A percentile compares a stretch with the other conserved stretches of the same genome.
phyloP scores from a whole-genome alignment of 164 flowering plant genomes.

The Aristolochia californica region DNA sequence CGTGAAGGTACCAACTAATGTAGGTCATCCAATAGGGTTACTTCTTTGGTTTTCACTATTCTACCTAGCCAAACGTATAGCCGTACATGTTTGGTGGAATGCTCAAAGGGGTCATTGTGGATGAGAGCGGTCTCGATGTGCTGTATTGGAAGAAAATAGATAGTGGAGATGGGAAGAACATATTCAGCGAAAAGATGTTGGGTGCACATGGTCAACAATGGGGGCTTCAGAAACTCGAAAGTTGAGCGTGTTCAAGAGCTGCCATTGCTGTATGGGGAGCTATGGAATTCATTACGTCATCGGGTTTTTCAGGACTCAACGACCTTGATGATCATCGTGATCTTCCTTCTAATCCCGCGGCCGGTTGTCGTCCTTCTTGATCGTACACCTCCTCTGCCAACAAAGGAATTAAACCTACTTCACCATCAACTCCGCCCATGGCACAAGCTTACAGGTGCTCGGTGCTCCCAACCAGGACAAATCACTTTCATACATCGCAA shows the following conservation, averaged over 20 bases:
- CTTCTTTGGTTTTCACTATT: too few relatives aligned
- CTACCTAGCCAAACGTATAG: constrained; percentile 11
- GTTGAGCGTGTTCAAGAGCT: not conserved
- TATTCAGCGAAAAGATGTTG: constrained; percentile 21
- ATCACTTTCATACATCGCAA: too few relatives aligned
- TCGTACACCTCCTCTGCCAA: too few relatives aligned
- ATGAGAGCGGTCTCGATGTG: constrained; percentile 84
- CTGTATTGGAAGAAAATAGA: constrained; percentile 73
- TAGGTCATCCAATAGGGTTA: too few relatives aligned
- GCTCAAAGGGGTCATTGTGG: constrained; percentile 63
- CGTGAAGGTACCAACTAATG: too few relatives aligned
- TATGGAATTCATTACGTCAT: constrained; percentile 5
- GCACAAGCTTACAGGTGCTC: too few relatives aligned
- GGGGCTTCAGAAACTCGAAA: not conserved
- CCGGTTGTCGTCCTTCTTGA: too few relatives aligned
- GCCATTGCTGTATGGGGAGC: not conserved
- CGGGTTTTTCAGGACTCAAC: constrained; percentile 1
- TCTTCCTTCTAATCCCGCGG: too few relatives aligned
- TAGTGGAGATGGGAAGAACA: constrained; percentile 8
- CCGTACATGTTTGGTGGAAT: constrained; percentile 29
- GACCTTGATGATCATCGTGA: too few relatives aligned
- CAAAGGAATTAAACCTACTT: too few relatives aligned
- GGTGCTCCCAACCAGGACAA: too few relatives aligned
- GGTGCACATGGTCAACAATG: not conserved
- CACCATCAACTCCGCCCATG: too few relatives aligned